These are phyloP conservation scores for Rhododendron kiyosumense DNA, from an alignment of 148 eudicot genomes.

Conservation along the genomic window DNA sequence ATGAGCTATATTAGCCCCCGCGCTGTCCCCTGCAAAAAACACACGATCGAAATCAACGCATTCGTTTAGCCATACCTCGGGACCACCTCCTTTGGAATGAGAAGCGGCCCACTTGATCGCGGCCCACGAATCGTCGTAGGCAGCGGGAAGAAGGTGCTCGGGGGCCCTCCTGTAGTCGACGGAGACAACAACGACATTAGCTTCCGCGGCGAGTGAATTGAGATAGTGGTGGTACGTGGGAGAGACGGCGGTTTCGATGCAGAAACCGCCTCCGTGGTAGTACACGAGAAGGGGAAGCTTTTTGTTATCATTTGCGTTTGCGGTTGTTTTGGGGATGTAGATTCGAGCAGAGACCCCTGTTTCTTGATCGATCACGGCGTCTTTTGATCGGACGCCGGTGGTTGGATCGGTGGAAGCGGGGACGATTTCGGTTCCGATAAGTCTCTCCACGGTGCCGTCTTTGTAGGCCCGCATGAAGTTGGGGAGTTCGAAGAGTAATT, in stretches of 20 bases:
- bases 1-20: slow-evolving; percentile 51
- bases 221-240: slow-evolving; percentile 16
- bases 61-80: slow-evolving; percentile 41
- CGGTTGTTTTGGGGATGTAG: slow-evolving; percentile 25
- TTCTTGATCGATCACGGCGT: slow-evolving; percentile 16
- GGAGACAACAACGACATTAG: slow-evolving; percentile 27
- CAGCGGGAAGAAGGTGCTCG: slow-evolving; percentile 38
- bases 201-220: slow-evolving; percentile 15
- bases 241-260: slow-evolving; percentile 24
- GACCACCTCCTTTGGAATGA: slow-evolving; percentile 22
- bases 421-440: slow-evolving; percentile 12
- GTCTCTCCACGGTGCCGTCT: slow-evolving; percentile 32
- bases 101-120: slow-evolving; percentile 43
- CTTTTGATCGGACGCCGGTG: slow-evolving; percentile 31
- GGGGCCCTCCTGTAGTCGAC: slow-evolving; percentile 58
- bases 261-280: slow-evolving; percentile 57
- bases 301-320: neutral
- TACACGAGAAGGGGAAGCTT: slow-evolving; percentile 46
- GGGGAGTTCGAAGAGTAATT: neutral
- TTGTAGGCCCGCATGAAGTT: slow-evolving; percentile 18
- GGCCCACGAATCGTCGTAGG: slow-evolving; percentile 48
- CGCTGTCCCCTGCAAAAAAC: slow-evolving; percentile 44
- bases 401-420: slow-evolving; percentile 13
- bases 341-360: slow-evolving; percentile 29
- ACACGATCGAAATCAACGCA: slow-evolving; percentile 27